Evolutionary conservation across 352 stramenopile species (phyloP).

Genomic region (Blastocystis sp.): DNA sequence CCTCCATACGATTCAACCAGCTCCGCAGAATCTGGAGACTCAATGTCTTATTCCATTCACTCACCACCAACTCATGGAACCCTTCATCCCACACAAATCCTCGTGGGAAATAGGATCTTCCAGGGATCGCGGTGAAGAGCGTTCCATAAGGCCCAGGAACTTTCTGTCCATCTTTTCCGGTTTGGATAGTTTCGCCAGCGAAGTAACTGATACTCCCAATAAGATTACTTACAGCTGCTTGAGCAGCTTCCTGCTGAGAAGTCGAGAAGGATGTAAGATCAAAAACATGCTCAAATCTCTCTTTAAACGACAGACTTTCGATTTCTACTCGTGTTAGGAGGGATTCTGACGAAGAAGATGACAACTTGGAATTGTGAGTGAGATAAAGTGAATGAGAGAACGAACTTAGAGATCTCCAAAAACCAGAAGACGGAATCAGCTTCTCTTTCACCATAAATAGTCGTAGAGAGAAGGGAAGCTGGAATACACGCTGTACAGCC

Average conservation of each 20-base stretch:
- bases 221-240: slow-evolving; percentile 83
- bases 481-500: slow-evolving; percentile 46
- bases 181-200: slow-evolving; percentile 74
- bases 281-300: neutral
- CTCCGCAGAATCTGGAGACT: slow-evolving; percentile 80
- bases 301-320: neutral
- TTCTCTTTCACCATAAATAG: neutral
- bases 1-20: slow-evolving; percentile 81
- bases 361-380: neutral
- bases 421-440: neutral
- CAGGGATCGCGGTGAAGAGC: slow-evolving; percentile 79
- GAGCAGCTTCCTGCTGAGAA: slow-evolving; percentile 73
- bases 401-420: neutral
- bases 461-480: slow-evolving; percentile 20
- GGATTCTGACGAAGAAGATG: neutral
- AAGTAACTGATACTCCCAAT: slow-evolving; percentile 85
- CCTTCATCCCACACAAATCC: slow-evolving; percentile 90
- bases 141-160: neutral
- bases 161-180: neutral
- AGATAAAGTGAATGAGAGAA: neutral
- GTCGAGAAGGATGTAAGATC: neutral
- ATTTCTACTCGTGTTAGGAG: neutral
- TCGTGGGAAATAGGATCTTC: slow-evolving; percentile 86
- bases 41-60: slow-evolving; percentile 77
- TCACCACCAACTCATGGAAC: slow-evolving; percentile 85